A percentile compares a stretch with the other conserved stretches of the same genome.
Conservation (phyloP, 2,329 filamentous ascomycete species). For the Trichoderma sp. region DNA sequence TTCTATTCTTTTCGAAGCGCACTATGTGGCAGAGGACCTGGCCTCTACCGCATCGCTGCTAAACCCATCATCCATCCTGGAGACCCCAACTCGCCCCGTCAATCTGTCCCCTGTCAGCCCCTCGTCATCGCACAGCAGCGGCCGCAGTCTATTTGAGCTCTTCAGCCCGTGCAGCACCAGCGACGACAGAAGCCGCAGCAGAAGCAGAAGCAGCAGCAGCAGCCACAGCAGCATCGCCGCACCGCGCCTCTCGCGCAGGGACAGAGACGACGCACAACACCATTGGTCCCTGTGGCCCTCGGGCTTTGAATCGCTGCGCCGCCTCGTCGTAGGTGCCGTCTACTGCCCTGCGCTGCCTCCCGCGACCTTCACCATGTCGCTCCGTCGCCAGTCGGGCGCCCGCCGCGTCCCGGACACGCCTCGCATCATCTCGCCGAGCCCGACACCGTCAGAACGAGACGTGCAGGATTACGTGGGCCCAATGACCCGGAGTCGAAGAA, state of each 20-base stretch:
- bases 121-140: constrained; percentile 34
- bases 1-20: constrained; percentile 33
- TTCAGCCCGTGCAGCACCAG: constrained; percentile 15
- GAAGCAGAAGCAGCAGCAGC: not conserved
- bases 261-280: constrained; percentile 48
- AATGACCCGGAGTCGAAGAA: constrained; percentile 73
- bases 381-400: constrained; percentile 48
- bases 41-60: constrained; percentile 58
- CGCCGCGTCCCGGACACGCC: constrained; percentile 72
- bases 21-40: constrained; percentile 60
- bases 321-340: constrained; percentile 60
- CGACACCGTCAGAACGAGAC: constrained; percentile 55
- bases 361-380: constrained; percentile 60
- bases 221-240: constrained; percentile 1
- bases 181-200: not conserved
- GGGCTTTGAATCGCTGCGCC: constrained; percentile 52
- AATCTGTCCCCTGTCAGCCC: constrained; percentile 33
- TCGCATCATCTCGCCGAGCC: constrained; percentile 87
- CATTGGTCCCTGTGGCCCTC: constrained; percentile 50
- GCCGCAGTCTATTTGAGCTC: constrained; percentile 31
- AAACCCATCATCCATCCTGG: constrained; percentile 54
- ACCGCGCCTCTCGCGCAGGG: constrained; percentile 52
- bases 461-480: constrained; percentile 65
- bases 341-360: constrained; percentile 61
- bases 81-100: constrained; percentile 52